Evolutionary conservation across 2,329 filamentous ascomycete genomes (phyloP), one percentile per base, ranked within the genome.

Genomic region (Macroventuria anomochaeta): DNA sequence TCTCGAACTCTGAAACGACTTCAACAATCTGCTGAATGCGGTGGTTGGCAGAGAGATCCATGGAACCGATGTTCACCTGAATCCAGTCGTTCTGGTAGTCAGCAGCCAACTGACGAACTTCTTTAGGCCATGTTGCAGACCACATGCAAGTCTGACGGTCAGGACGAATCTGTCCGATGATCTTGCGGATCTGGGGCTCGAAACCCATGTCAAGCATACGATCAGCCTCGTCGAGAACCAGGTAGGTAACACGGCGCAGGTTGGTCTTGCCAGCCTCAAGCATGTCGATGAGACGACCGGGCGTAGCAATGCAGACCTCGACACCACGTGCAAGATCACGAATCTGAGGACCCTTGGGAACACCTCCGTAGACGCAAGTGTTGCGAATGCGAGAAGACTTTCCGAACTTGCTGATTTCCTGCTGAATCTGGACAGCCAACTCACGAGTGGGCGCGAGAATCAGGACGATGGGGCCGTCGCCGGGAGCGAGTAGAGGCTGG

Each of bases 191-290:
- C 78, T 97, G 95, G 64, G 95, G 95, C 81, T 99, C 95, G 80
- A 99, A 97, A 86, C 95, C 95, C 95, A 99, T 99, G 81, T 99
- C 95, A 76, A 99, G 84, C 95, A 99, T 99, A 73, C 95, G 93
- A 80, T 99, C 95, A 75, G 95, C 95, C 82, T 99, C 95, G 71
- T 99, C 95, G 61, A 99, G 92, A 65, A 97, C 95, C 53, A 99
- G 84, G 81, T 99, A 99, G 51, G 95, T 99, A 59, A 97, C 93
- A 76, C 95, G 92, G 64, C 93, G 93, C 61, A 99, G 86, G 81
- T 99, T 97, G 69, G 95, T 99, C 84, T 96, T 96, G 77, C 93
- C 93, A 65, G 91, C 91, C 80, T 97, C 95, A 26, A 99, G 86
- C 91, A 97, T 97, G 71, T 99, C 95, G 70, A 99, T 97, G 70